phyloP scores from a whole-genome alignment of 345 rosid species.

The Boechera retrofracta region DNA sequence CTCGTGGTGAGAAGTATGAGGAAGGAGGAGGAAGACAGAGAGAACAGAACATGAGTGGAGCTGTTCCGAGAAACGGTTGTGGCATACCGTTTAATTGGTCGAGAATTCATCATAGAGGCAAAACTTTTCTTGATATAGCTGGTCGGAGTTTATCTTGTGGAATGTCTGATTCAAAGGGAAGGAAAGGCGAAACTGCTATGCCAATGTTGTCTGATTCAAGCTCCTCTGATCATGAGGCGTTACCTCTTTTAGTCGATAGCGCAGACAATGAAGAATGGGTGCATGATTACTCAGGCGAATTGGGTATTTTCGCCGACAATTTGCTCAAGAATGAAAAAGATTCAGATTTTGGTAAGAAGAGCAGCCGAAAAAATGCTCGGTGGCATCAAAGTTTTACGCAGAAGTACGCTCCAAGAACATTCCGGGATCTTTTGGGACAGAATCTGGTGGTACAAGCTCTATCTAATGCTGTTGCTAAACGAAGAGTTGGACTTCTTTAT shows the following conservation, averaged over 20 bases:
- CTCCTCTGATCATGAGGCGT: constrained; percentile 63
- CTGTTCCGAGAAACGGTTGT: constrained; percentile 79
- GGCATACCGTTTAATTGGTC: constrained; percentile 99
- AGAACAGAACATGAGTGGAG: constrained; percentile 57
- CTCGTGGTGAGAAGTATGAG: constrained; percentile 52
- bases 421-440: constrained; percentile 86
- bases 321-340: constrained; percentile 70
- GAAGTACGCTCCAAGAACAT: constrained; percentile 78
- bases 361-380: constrained; percentile 44
- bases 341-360: constrained; percentile 63
- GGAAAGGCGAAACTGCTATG: constrained; percentile 63
- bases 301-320: constrained; percentile 85
- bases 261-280: constrained; percentile 72
- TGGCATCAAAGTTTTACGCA: constrained; percentile 87
- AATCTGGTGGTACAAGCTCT: constrained; percentile 87
- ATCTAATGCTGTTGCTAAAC: constrained; percentile 73
- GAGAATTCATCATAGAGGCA: constrained; percentile 85
- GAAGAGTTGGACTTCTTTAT: constrained; percentile 85
- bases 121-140: constrained; percentile 82
- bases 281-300: constrained; percentile 94
- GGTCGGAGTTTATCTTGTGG: constrained; percentile 98
- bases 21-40: constrained; percentile 55
- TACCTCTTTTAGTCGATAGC: constrained; percentile 78
- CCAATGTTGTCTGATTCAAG: constrained; percentile 67
- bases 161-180: constrained; percentile 67